Conservation (phyloP, 169 alveolate species). For the Plasmodium berghei region DNA sequence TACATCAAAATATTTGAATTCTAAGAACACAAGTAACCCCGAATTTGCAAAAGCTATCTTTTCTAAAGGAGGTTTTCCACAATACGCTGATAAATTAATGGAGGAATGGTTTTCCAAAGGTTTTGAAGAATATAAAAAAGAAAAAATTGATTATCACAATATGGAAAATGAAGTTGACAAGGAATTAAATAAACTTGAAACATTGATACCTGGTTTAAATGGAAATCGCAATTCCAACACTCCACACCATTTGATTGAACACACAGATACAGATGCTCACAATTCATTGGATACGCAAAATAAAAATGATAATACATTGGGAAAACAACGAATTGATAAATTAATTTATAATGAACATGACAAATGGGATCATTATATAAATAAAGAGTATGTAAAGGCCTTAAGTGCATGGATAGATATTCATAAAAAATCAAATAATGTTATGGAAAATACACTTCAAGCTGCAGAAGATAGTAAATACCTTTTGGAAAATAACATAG, state of each 20-base stretch:
- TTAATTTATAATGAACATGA: slow-evolving; percentile 79
- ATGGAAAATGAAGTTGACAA: slow-evolving; percentile 37
- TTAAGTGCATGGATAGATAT: slow-evolving; percentile 80
- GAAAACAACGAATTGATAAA: slow-evolving; percentile 54
- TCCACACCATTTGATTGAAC: no score
- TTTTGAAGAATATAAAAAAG: slow-evolving; percentile 66
- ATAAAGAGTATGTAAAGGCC: slow-evolving; percentile 77
- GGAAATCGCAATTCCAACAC: background rate
- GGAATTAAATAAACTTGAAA: background rate
- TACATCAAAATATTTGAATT: background rate
- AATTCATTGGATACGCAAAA: slow-evolving; percentile 22
- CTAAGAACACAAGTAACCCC: background rate
- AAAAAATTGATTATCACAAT: slow-evolving; percentile 43
- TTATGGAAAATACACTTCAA: slow-evolving; percentile 59
- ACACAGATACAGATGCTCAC: background rate
- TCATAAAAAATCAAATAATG: slow-evolving; percentile 47
- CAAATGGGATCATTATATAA: slow-evolving; percentile 85
- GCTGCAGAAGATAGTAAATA: slow-evolving; percentile 83
- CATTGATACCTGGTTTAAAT: background rate
- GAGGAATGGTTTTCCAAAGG: slow-evolving; percentile 59
- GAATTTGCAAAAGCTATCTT: slow-evolving; percentile 37
- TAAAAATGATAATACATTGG: slow-evolving; percentile 44
- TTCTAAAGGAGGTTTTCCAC: slow-evolving; percentile 55
- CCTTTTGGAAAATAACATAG: slow-evolving; percentile 82
- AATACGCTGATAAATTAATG: slow-evolving; percentile 69